Percentiles rank a stretch among this genome's conserved stretches.
Evolutionary conservation across 2,329 filamentous ascomycete species (phyloP).

Genomic region (Botrytis aclada): DNA sequence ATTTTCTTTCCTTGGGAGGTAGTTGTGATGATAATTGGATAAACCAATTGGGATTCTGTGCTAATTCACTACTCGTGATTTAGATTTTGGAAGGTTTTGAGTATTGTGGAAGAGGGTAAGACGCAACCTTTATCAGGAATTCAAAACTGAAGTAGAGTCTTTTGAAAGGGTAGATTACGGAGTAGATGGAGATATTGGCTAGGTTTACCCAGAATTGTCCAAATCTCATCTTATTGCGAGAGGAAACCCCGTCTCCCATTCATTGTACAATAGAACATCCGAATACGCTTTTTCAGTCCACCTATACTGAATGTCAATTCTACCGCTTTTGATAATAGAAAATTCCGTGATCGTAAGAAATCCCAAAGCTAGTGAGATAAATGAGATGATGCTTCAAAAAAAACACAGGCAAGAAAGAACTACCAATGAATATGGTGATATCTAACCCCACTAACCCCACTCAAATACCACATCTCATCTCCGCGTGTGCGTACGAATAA

Average conservation of each 20-base stretch:
- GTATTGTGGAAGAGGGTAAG: background rate
- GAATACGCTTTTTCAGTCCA: background rate
- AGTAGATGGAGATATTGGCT: background rate
- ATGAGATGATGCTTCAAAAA: background rate
- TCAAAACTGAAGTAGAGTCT: background rate
- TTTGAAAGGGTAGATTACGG: background rate
- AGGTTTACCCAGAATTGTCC: background rate
- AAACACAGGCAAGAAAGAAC: too few relatives aligned
- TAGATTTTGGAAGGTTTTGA: background rate
- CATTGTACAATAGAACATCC: too few relatives aligned
- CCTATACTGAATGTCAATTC: too few relatives aligned
- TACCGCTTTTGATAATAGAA: background rate
- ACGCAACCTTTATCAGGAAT: background rate
- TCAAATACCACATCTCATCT: background rate
- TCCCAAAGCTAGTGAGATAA: background rate
- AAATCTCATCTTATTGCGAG: background rate
- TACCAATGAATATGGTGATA: background rate
- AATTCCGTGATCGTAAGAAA: background rate
- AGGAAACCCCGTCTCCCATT: background rate
- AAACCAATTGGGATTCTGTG: background rate
- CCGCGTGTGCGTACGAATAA: fast-evolving
- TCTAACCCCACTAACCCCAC: background rate
- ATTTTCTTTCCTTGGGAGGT: background rate
- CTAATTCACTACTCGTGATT: background rate
- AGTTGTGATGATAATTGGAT: background rate